A percentile compares a stretch with the other conserved stretches of the same genome.
phyloP scores from a whole-genome alignment of 768 basidiomycete genomes.

The Trametes villosa region DNA sequence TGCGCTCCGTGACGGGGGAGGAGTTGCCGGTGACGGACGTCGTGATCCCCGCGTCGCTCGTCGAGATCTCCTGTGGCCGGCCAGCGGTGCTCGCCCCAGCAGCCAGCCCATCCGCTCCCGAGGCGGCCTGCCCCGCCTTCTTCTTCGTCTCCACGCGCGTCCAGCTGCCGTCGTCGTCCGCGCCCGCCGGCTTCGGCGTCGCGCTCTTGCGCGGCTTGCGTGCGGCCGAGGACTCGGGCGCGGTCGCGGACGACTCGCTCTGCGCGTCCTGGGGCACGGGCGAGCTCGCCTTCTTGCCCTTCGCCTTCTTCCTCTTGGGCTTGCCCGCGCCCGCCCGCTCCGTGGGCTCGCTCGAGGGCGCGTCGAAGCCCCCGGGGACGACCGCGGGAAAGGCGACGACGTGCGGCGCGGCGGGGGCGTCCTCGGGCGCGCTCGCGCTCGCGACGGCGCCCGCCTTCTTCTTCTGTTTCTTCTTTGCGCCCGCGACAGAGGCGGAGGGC shows the following conservation, averaged over 20 bases:
- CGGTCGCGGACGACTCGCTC: conserved; percentile 35
- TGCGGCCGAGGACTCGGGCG: conserved; percentile 32
- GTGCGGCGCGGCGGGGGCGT: conserved; percentile 28
- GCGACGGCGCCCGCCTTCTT: conserved; percentile 21
- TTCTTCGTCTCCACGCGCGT: conserved; percentile 66
- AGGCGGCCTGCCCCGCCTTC: conserved; percentile 27
- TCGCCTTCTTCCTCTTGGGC: conserved; percentile 55
- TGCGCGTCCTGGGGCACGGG: conserved; percentile 25
- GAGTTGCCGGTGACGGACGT: conserved; percentile 46
- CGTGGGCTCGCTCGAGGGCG: conserved; percentile 24
- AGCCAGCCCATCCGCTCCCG: not conserved
- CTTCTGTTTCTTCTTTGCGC: conserved; percentile 28
- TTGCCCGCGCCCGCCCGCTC: conserved; percentile 38
- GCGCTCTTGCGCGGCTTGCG: conserved; percentile 38
- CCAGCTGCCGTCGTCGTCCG: conserved; percentile 71
- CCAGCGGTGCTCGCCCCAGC: conserved; percentile 11
- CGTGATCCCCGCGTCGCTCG: conserved; percentile 56
- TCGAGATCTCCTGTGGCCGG: conserved; percentile 39
- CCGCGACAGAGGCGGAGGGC: conserved; percentile 15
- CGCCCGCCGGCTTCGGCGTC: conserved; percentile 33
- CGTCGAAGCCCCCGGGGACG: conserved; percentile 53
- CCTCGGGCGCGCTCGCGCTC: conserved; percentile 9
- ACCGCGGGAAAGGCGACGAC: conserved; percentile 43
- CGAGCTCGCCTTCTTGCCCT: conserved; percentile 30
- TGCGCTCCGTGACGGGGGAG: conserved; percentile 39